These are phyloP conservation scores for Triticum aestivum DNA, from an alignment of 176 grass and related monocot species.

Conservation along the genomic window IWGSC_CS_RefSeq_v2.1 NC_057805.1:508776629-508777128, in stretches of 20 bases:
- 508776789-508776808: neutral
- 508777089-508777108: neutral
- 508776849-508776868: neutral
- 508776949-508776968: neutral
- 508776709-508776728: constrained; percentile 88
- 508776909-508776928: neutral
- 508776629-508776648: constrained; percentile 21
- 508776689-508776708: constrained; percentile 93
- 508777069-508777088: neutral
- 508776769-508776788: neutral
- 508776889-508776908: neutral
- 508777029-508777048: neutral
- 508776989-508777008: neutral
- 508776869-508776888: neutral
- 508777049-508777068: neutral
- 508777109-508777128: neutral
- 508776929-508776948: neutral
- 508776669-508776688: constrained; percentile 36
- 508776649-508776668: constrained; percentile 9
- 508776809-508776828: neutral
- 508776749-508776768: constrained; percentile 54
- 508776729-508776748: constrained; percentile 67
- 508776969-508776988: neutral
- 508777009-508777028: neutral
- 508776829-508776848: neutral